Evolutionary conservation across 331 rosid species (phyloP).

Genomic region (Prunus yedoensis): DNA sequence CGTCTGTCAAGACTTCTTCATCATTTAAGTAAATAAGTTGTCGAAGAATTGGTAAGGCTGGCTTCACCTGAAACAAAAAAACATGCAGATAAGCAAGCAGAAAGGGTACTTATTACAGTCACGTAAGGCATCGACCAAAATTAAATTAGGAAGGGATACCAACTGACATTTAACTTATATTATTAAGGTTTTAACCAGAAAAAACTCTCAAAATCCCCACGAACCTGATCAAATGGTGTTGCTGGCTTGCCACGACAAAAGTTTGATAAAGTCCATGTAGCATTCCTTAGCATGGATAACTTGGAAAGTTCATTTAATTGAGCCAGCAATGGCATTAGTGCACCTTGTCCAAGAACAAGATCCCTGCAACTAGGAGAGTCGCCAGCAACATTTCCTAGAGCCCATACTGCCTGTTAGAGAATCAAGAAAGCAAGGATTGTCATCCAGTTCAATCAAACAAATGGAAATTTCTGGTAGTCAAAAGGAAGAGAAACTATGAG

Average conservation of each 20-base stretch:
- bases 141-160: not conserved
- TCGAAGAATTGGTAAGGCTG: constrained; percentile 54
- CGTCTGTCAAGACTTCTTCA: constrained; percentile 61
- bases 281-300: constrained; percentile 58
- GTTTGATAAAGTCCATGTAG: constrained; percentile 67
- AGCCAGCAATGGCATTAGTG: constrained; percentile 48
- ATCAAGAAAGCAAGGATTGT: not conserved
- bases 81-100: not conserved
- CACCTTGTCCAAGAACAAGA: constrained; percentile 29
- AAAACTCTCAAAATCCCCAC: constrained; percentile 2
- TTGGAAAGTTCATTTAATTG: constrained; percentile 59
- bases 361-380: constrained; percentile 56
- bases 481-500: not conserved
- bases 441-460: not conserved
- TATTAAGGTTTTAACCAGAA: constrained; percentile 3
- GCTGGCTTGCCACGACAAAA: constrained; percentile 66
- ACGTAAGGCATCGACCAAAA: not conserved
- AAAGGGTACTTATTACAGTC: constrained; percentile 4
- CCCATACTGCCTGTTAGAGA: constrained; percentile 67
- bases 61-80: constrained; percentile 52
- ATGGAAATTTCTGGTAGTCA: not conserved
- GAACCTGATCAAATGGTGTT: constrained; percentile 55
- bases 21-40: constrained; percentile 52
- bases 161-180: constrained; percentile 3
- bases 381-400: constrained; percentile 69